Percentiles rank a stretch among this genome's conserved stretches.
Conservation (phyloP, 495 filamentous ascomycete genomes). For the Penicillium chermesinum region DNA sequence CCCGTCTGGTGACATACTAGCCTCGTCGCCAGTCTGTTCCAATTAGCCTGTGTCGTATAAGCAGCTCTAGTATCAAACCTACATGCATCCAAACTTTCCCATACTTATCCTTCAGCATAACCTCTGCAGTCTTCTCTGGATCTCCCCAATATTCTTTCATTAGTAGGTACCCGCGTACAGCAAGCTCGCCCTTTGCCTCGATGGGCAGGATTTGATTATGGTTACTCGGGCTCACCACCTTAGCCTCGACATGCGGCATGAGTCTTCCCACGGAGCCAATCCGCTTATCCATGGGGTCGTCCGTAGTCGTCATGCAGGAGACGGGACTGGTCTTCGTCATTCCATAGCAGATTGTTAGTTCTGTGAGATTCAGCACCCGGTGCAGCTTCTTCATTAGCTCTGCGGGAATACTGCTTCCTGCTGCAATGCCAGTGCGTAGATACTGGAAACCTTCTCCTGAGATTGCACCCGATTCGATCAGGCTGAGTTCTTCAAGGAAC, state of each 20-base stretch:
- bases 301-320: constrained; percentile 79
- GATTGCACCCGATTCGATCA: constrained; percentile 54
- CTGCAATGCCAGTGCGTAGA: constrained; percentile 86
- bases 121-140: constrained; percentile 61
- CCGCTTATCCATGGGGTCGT: constrained; percentile 75
- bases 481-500: constrained; percentile 83
- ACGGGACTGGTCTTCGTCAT: constrained; percentile 99
- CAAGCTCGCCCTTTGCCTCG: constrained; percentile 72
- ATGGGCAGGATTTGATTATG: constrained; percentile 53
- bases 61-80: constrained; percentile 13
- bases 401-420: constrained; percentile 76
- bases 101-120: constrained; percentile 55
- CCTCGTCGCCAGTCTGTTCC: constrained; percentile 78
- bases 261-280: constrained; percentile 70
- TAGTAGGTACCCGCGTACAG: constrained; percentile 75
- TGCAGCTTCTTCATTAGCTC: constrained; percentile 82
- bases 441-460: constrained; percentile 57
- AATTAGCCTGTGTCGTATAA: background rate
- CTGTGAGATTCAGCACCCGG: constrained; percentile 66
- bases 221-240: constrained; percentile 66
- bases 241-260: constrained; percentile 81
- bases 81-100: constrained; percentile 69
- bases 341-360: constrained; percentile 93
- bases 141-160: constrained; percentile 91
- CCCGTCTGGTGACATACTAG: constrained; percentile 68